A percentile compares a stretch with the other conserved stretches of the same genome.
Conservation (phyloP, 2,329 filamentous ascomycete species). For the Monilinia laxa region DNA sequence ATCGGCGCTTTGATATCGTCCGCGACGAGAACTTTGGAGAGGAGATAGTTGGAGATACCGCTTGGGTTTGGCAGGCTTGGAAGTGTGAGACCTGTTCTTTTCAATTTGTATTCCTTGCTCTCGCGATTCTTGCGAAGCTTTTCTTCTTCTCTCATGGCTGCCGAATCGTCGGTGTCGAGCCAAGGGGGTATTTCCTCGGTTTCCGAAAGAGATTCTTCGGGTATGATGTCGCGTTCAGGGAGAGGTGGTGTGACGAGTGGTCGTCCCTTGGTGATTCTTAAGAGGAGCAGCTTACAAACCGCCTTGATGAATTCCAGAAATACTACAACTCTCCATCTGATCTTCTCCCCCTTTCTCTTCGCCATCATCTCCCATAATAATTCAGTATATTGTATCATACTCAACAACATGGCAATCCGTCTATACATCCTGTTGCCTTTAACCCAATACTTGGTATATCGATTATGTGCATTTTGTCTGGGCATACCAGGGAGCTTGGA, state of each 20-base stretch:
- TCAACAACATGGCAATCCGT: conserved; percentile 75
- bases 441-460: conserved; percentile 68
- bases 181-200: conserved; percentile 45
- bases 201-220: conserved; percentile 51
- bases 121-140: conserved; percentile 13
- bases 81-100: conserved; percentile 83
- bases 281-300: conserved; percentile 73
- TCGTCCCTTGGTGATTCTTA: conserved; percentile 79
- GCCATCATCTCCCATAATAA: conserved; percentile 97
- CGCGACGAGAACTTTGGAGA: conserved; percentile 86
- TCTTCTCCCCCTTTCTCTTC: conserved; percentile 78
- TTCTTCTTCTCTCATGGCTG: conserved; percentile 27
- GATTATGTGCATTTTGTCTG: conserved; percentile 53
- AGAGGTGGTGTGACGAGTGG: conserved; percentile 80
- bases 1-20: conserved; percentile 95
- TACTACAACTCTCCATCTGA: conserved; percentile 84
- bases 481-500: conserved; percentile 56
- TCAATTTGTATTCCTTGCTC: conserved; percentile 77
- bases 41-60: conserved; percentile 83
- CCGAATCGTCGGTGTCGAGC: conserved; percentile 39
- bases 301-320: conserved; percentile 85
- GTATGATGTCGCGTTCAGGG: conserved; percentile 80
- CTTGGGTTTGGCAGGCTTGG: conserved; percentile 77
- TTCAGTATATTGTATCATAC: conserved; percentile 93
- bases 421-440: conserved; percentile 68